These are phyloP conservation scores for Rhodomyrtus tomentosa DNA, from an alignment of 345 rosid genomes.

Conservation along the genomic window DNA sequence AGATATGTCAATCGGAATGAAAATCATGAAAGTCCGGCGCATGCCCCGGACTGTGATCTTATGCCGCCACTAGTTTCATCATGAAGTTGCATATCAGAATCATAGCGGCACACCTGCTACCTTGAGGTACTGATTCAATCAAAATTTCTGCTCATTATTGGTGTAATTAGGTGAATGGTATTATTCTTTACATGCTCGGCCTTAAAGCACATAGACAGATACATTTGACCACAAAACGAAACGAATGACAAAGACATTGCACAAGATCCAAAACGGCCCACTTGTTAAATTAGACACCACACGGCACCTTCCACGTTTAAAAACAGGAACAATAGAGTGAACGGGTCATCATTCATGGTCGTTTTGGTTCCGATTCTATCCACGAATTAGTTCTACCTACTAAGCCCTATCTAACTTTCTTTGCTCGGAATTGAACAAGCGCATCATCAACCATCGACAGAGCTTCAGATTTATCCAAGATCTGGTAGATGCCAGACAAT, in stretches of 20 bases:
- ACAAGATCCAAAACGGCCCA: background rate
- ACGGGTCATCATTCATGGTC: too few species aligned
- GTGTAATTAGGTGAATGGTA: background rate
- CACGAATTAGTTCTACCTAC: background rate
- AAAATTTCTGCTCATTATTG: background rate
- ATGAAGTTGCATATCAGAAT: background rate
- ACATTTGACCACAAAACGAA: background rate
- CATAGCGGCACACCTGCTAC: background rate
- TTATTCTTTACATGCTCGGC: background rate
- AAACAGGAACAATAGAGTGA: too few species aligned
- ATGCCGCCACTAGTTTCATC: background rate
- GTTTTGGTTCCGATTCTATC: background rate
- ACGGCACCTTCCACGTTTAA: background rate
- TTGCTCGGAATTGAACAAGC: background rate
- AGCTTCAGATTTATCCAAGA: background rate
- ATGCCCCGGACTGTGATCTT: background rate
- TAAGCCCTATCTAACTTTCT: background rate
- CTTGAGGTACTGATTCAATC: background rate
- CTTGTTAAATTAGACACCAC: background rate
- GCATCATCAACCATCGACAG: background rate
- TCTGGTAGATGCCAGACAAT: background rate
- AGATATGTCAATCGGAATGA: background rate
- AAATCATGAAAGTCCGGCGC: background rate
- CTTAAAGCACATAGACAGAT: background rate
- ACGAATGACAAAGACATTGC: background rate